Base-by-base conservation (phyloP, 2,329 filamentous ascomycete genomes). In the Trichoderma koningii region DNA sequence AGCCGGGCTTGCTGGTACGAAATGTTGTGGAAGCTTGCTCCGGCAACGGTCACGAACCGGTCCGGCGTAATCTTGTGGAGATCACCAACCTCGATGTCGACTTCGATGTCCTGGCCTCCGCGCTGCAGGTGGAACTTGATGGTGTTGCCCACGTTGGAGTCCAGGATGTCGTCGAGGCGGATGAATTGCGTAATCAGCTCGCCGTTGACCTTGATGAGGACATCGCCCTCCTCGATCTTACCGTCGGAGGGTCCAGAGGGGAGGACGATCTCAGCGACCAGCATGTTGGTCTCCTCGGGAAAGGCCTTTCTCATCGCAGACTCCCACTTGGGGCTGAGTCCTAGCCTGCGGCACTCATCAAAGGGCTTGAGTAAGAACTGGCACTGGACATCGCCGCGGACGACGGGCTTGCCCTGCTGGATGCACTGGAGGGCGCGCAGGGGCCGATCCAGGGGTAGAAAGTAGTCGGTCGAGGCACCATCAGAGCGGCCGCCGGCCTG, bases 1-100 rank as follows among this genome's bases (percentile, higher is more conserved):
- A 97, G 85, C 10, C 95, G 89, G n/a, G 95, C 93, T 78, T 98
- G 93, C 75, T 99, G 95, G 76, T 99, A 99, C 0, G 96, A 99
- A 19, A 99, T 82, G 74, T 96, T 87, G 79, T 99, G 96, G 81
- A 99, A 98, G 66, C 93, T 94, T 26, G 89, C 95, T 21, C 95
- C 96, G 48, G 93, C 92, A 50, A 98, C 94, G 5, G 93, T 92
- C 62, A 98, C 91, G 74, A 98, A 99, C 67, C 93, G 90, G 78
- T 97, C 93, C 15, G 96, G 95, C 3, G 95, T 98, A 75, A 99
- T 99, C 65, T 85, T 86, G 80, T 99, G 95, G 67, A 99, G 83
- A 75, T 99, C 91, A 55, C 91, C 93, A 51, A 98, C 93, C 60
- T 87, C 80, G 63, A 98, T 85, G 66, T 95, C 89, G 15, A 97